Evolutionary conservation across 2,329 filamentous ascomycete species (phyloP), one percentile per base, ranked within the genome.

Genomic region (Ascochyta viciae-villosae): DNA sequence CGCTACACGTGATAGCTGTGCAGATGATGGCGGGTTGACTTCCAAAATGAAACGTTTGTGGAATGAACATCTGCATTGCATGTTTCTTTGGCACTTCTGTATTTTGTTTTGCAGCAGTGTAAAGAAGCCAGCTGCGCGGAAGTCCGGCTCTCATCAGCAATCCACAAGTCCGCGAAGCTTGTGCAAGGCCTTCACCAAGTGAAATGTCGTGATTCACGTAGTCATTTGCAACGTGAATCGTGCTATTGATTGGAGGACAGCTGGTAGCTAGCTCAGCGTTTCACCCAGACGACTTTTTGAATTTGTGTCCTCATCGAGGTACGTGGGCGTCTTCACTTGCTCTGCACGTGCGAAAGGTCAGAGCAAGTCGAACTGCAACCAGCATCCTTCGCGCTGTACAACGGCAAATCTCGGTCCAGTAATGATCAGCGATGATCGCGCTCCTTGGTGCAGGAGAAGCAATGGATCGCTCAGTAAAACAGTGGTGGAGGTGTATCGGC

Each of bases 401-500:
- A 51, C 48, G 62, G 61, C 51, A 62, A 64, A 68, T 68, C 62
- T 60, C 57, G 41, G 62, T 61, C 54, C 50, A 68, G 67, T 61
- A 60, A 52, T 63, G 64, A 66, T 63, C 60, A 47, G 52, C 61
- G 60, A 53, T 58, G 66, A 73, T 72, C 68, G 50, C 45, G 39
- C 54, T 57, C 57, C 54, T 57, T 54, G 58, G 61, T 56, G 45
- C 54, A 61, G 49, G 54, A 59, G 49, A 47, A 60, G 60, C 50
- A 42, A 68, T 48, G 60, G 61, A 55, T 58, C 53, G 48, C 52
- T 46, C 26, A 34, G 49, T 57, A 46, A 54, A 54, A 48, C 37
- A 69, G 58, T 71, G 66, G 66, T 71, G 66, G 67, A 70, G 70
- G 68, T 61, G 48, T 50, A 48, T 57, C 64, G 66, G 67, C 56